Evolutionary conservation across 2,329 filamentous ascomycete species (phyloP).

Genomic region (Fusarium palustre): DNA sequence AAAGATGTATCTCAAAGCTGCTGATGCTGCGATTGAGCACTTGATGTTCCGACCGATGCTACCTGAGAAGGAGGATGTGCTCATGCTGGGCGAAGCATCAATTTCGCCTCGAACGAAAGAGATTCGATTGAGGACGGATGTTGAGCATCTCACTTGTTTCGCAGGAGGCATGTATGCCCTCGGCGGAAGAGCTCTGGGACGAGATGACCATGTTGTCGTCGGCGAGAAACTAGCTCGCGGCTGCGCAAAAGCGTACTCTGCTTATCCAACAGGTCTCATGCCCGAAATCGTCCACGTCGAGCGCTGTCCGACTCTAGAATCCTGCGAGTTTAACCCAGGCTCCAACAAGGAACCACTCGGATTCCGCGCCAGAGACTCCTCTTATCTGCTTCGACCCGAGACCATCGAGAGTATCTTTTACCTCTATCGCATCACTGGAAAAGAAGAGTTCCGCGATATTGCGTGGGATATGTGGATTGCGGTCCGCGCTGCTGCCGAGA

Average conservation of each 20-base stretch:
- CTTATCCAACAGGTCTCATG: constrained; percentile 70
- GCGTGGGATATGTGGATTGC: constrained; percentile 80
- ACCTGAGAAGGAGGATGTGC: constrained; percentile 66
- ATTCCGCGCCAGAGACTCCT: constrained; percentile 36
- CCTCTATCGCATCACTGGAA: constrained; percentile 80
- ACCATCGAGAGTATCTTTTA: constrained; percentile 85
- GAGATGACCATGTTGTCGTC: constrained; percentile 64
- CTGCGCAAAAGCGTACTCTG: constrained; percentile 72
- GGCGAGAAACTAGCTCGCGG: constrained; percentile 71
- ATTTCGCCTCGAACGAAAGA: constrained; percentile 48
- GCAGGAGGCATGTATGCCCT: constrained; percentile 74
- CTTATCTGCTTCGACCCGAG: constrained; percentile 53
- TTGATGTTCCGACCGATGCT: constrained; percentile 76
- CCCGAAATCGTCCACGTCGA: constrained; percentile 68
- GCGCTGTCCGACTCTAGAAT: constrained; percentile 49
- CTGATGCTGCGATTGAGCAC: constrained; percentile 68
- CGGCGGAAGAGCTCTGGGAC: constrained; percentile 66
- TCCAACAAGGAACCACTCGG: constrained; percentile 23
- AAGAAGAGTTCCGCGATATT: constrained; percentile 71
- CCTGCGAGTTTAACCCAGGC: constrained; percentile 40
- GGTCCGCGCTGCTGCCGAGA: constrained; percentile 69
- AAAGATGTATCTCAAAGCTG: constrained; percentile 56
- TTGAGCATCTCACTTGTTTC: constrained; percentile 72
- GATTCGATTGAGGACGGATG: constrained; percentile 49
- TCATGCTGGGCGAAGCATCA: constrained; percentile 64